A percentile compares a stretch with the other conserved stretches of the same genome.
Conservation (phyloP, 2,329 filamentous ascomycete genomes). For the Xylaria multiplex region DNA sequence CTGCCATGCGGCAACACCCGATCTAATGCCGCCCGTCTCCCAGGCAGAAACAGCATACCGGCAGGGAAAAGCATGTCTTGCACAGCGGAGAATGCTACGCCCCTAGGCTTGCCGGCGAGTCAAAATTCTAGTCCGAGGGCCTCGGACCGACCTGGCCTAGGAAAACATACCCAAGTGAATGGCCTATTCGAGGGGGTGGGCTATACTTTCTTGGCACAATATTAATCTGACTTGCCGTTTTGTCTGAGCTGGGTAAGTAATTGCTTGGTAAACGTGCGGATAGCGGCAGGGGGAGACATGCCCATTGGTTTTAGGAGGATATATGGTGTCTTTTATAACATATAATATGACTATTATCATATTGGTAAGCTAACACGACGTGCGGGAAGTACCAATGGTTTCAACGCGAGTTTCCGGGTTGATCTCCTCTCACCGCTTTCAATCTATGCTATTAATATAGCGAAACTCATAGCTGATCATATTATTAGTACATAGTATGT, state of each 20-base stretch:
- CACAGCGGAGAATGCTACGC: background rate
- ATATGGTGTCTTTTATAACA: constrained; percentile 34
- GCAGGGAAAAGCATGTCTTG: constrained; percentile 6
- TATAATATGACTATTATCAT: constrained; percentile 20
- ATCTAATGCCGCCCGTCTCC: background rate
- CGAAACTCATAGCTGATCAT: background rate
- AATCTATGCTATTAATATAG: constrained; percentile 7
- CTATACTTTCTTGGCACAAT: constrained; percentile 1
- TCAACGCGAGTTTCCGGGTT: constrained; percentile 19
- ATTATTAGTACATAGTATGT: background rate
- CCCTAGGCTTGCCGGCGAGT: background rate
- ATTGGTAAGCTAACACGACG: constrained; percentile 21
- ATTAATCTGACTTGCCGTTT: constrained; percentile 8
- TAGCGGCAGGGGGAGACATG: constrained; percentile 20
- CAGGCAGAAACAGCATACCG: background rate
- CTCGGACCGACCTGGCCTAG: constrained; percentile 13
- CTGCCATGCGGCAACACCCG: constrained; percentile 9
- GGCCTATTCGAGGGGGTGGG: constrained; percentile 1
- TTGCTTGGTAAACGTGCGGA: constrained; percentile 16
- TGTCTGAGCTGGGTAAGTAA: constrained; percentile 21
- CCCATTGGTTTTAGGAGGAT: constrained; percentile 18
- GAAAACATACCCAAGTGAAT: constrained; percentile 6
- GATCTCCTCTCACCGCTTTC: constrained; percentile 23
- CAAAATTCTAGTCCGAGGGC: constrained; percentile 7
- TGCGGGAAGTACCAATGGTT: background rate